Evolutionary conservation across 177 flowering plant genomes (phyloP), one percentile per base, ranked within the genome.

Genomic region (Telopea speciosissima): DNA sequence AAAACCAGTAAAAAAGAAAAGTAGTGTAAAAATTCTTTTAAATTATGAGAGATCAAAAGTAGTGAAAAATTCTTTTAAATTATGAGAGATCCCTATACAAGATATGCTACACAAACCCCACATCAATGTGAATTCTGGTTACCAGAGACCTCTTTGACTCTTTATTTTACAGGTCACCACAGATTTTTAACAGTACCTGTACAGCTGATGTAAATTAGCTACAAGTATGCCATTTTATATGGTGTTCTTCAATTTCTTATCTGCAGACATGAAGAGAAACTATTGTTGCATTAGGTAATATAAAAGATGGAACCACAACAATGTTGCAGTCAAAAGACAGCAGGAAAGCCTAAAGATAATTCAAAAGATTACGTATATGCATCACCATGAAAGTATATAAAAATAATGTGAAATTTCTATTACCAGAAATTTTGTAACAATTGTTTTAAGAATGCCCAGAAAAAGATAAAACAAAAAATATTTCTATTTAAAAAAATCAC

Each of bases 191-290:
- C 31, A 28, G 31, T 28, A 28, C 31, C 31, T 28, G 31, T 13
- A 24, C 49, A 23, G n/a, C n/a, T n/a, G n/a, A n/a, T n/a, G n/a
- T n/a, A n/a, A n/a, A n/a, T n/a, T n/a, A n/a, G n/a, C n/a, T n/a
- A n/a, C n/a, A 42, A n/a, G 11, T 44, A 44, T 44, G 49, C 66
- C 66, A 69, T 33, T 71, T 54, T 24, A 66, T n/a, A 21, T 23
- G 59, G 33, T 60, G 59, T 24, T 64, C 44, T 26, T 42, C 54
- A 21, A 25, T 72, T 66, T 44, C 63, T 65, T 63, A 69, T 72
- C 82, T 74, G 82, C 74, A 66, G 70, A 40, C 63, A 25, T 19
- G 22, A 52, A 69, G 62, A 31, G 67, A 69, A 68, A 1, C 31
- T 59, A 56, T 26, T 22, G 54, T 21, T 28, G 28, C 21, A 16